A percentile compares a stretch with the other conserved stretches of the same genome.
These are phyloP conservation scores for Spizellomyces sp. DNA, from an alignment of 192 early-diverging fungal species.

Conservation along the genomic window DNA sequence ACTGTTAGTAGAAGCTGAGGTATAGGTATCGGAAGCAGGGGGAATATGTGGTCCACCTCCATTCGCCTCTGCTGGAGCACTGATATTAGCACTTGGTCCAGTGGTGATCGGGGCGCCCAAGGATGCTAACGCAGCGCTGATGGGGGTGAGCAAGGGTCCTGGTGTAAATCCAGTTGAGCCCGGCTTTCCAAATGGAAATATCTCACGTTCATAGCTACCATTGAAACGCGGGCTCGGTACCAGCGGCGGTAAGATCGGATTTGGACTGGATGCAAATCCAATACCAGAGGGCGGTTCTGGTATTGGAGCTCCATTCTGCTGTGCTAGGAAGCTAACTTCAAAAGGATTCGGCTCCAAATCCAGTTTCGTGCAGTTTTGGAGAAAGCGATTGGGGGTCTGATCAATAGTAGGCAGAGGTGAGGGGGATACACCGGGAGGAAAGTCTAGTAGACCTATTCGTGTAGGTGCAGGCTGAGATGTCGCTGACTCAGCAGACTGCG, in stretches of 20 bases:
- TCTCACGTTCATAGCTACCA: background rate
- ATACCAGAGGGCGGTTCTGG: conserved; percentile 19
- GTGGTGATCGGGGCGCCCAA: conserved; percentile 5
- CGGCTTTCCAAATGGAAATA: conserved; percentile 14
- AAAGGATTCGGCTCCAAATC: conserved; percentile 88
- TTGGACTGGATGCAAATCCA: conserved; percentile 48
- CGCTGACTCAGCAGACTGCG: background rate
- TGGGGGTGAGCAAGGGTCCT: conserved; percentile 21
- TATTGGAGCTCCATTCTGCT: conserved; percentile 24
- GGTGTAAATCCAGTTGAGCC: conserved; percentile 20
- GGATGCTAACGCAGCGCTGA: conserved; percentile 21
- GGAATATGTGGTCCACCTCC: background rate
- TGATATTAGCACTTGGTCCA: background rate
- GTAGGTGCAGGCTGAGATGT: background rate
- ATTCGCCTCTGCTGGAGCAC: background rate
- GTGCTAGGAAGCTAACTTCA: conserved; percentile 74
- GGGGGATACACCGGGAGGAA: conserved; percentile 39
- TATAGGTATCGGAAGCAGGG: background rate
- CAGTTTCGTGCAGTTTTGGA: conserved; percentile 55
- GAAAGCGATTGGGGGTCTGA: conserved; percentile 44
- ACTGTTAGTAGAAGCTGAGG: background rate
- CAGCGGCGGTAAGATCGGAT: conserved; percentile 65
- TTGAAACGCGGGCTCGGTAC: conserved; percentile 19
- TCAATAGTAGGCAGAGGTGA: conserved; percentile 45
- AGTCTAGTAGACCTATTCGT: conserved; percentile 59